Base-by-base conservation (phyloP, 2,329 filamentous ascomycete genomes). In the Fusarium miscanthi region DNA sequence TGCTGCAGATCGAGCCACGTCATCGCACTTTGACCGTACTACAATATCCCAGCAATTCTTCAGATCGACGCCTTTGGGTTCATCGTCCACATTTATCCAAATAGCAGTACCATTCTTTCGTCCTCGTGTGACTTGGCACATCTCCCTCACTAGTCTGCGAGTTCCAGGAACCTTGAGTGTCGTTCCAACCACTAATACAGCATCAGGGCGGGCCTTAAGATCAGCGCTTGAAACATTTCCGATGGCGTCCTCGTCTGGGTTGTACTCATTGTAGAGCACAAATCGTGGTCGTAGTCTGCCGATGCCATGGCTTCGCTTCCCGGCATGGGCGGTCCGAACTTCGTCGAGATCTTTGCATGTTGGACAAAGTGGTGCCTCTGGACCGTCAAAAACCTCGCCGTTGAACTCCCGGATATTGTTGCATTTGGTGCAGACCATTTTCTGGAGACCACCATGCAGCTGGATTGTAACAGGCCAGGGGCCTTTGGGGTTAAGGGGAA, bases 391-490 rank as follows among this genome's bases (percentile, higher is more conserved):
- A 46, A 97, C 85, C 12, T 90, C 88, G 13, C 91, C 87, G 72
- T 97, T 87, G 77, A 99, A 95, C 57, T 92, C 87, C 48, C 89
- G 88, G 13, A 97, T 86, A 66, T 92, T 86, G 74, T 90, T 89
- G 81, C 96, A 99, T 81, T 98, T 98, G 48, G 94, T 94, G 82
- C 96, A 99, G 21, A 97, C 93, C 95, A 98, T 98, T 81, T 97
- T 96, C 77, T 94, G 91, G 40, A 99, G 87, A 23, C 95, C 95
- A 41, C 96, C 96, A 77, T 99, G 96, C 13, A 99, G 87, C 81
- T 98, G 96, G 68, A 99, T 90, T 2, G 96, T 97, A 73, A 90
- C 91, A 6, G 96, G 96, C 96, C 96, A 99, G 21, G 95, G 95
- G 1, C 91, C 94, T 80, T 96, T 97, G 73, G 89, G 74, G 69